phyloP scores from a whole-genome alignment of 2,329 filamentous ascomycete genomes.

The Exserohilum rostratum region DNA sequence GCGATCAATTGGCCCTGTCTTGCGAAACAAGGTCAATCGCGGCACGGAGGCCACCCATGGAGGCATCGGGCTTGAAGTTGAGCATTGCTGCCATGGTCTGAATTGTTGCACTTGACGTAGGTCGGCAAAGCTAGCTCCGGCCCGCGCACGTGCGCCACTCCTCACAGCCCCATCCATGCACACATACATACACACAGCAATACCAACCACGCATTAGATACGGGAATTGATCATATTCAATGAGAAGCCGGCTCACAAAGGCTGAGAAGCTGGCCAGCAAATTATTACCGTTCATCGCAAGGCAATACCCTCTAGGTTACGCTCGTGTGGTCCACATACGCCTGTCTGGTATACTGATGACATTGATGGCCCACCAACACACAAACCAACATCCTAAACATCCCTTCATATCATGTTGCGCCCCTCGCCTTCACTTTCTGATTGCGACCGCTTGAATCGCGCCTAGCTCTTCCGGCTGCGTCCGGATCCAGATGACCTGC shows the following conservation, averaged over 20 bases:
- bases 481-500: conserved; percentile 51
- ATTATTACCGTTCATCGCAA: conserved; percentile 39
- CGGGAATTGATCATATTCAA: conserved; percentile 28
- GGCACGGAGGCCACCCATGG: conserved; percentile 48
- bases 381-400: conserved; percentile 22
- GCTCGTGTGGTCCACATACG: conserved; percentile 32
- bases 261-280: conserved; percentile 29
- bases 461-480: conserved; percentile 42
- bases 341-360: conserved; percentile 36
- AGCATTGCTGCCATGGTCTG: conserved; percentile 27
- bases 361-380: conserved; percentile 28
- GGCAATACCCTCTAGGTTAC: conserved; percentile 36
- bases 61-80: conserved; percentile 49
- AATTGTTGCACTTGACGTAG: conserved; percentile 31
- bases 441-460: conserved; percentile 26
- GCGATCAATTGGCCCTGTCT: conserved; percentile 35
- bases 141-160: conserved; percentile 25
- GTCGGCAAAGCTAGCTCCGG: conserved; percentile 33
- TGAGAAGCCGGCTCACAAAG: conserved; percentile 25
- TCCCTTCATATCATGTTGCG: conserved; percentile 7
- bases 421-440: conserved; percentile 16
- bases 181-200: background rate
- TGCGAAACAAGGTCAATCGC: conserved; percentile 37
- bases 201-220: conserved; percentile 1
- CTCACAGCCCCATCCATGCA: background rate